Conservation (phyloP, 202 grass and related monocot species). For the Tripidium arundinaceum region DNA sequence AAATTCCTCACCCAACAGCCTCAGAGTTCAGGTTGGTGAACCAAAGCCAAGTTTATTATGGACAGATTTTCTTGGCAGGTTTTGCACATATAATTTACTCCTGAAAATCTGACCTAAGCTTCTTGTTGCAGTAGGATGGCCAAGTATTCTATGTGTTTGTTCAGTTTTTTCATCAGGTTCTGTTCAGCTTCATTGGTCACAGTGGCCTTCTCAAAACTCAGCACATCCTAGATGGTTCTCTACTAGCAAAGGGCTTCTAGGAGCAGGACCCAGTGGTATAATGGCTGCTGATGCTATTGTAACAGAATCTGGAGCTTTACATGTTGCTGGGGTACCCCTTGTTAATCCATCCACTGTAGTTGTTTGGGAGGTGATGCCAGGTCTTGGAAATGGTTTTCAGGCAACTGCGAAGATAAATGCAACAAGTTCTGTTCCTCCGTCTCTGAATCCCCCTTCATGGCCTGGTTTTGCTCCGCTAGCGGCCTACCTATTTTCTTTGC, state of each 20-base stretch:
- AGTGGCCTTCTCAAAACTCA: slow-evolving; percentile 77
- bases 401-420: slow-evolving; percentile 80
- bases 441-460: slow-evolving; percentile 83
- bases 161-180: slow-evolving; percentile 99
- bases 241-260: slow-evolving; percentile 94
- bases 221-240: slow-evolving; percentile 83
- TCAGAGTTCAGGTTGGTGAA: slow-evolving; percentile 74
- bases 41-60: slow-evolving; percentile 1
- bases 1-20: slow-evolving; percentile 81
- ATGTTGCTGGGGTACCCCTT: slow-evolving; percentile 98
- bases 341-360: slow-evolving; percentile 99
- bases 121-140: slow-evolving; percentile 85
- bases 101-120: slow-evolving; percentile 30
- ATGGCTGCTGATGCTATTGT: slow-evolving; percentile 98
- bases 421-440: slow-evolving; percentile 64
- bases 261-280: slow-evolving; percentile 95
- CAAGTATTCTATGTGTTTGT: slow-evolving; percentile 80
- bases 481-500: slow-evolving; percentile 81
- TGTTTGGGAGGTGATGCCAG: slow-evolving; percentile 99
- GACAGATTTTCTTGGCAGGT: slow-evolving; percentile 2
- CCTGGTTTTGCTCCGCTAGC: slow-evolving; percentile 74
- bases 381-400: slow-evolving; percentile 87
- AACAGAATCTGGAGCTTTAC: slow-evolving; percentile 82
- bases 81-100: slow-evolving; percentile 14
- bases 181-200: slow-evolving; percentile 97